phyloP scores from a whole-genome alignment of 306 rosid genomes.

The Quercus variabilis region DNA sequence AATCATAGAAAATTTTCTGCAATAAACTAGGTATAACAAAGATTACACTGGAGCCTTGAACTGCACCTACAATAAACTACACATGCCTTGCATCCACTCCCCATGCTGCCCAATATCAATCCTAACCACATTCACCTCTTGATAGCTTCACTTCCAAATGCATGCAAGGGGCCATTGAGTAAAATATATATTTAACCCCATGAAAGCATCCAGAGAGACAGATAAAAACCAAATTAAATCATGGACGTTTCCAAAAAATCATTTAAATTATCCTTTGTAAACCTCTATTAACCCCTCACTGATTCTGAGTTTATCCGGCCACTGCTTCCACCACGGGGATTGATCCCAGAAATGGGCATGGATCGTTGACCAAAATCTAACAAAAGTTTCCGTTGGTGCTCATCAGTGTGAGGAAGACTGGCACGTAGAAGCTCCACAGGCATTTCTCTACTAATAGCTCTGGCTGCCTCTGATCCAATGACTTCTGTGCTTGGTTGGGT shows the following conservation, averaged over 20 bases:
- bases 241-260: not conserved
- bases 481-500: slow-evolving; percentile 29
- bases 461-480: slow-evolving; percentile 43
- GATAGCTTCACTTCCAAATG: not conserved
- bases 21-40: not conserved
- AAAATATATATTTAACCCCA: not conserved
- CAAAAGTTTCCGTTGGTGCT: slow-evolving; percentile 37
- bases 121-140: not conserved
- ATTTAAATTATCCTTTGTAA: not conserved
- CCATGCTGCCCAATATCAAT: not conserved
- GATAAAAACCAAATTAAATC: not conserved
- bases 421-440: slow-evolving; percentile 59
- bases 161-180: not conserved
- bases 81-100: slow-evolving; percentile 2
- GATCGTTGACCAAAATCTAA: slow-evolving; percentile 51
- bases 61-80: slow-evolving; percentile 8
- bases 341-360: slow-evolving; percentile 49
- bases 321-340: slow-evolving; percentile 37
- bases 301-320: slow-evolving; percentile 77
- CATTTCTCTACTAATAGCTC: slow-evolving; percentile 43
- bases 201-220: not conserved
- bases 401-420: slow-evolving; percentile 56
- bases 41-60: slow-evolving; percentile 21
- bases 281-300: slow-evolving; percentile 38
- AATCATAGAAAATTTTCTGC: slow-evolving; percentile 13